phyloP scores from a whole-genome alignment of 495 filamentous ascomycete species.

The Hyaloscypha variabilis region DNA sequence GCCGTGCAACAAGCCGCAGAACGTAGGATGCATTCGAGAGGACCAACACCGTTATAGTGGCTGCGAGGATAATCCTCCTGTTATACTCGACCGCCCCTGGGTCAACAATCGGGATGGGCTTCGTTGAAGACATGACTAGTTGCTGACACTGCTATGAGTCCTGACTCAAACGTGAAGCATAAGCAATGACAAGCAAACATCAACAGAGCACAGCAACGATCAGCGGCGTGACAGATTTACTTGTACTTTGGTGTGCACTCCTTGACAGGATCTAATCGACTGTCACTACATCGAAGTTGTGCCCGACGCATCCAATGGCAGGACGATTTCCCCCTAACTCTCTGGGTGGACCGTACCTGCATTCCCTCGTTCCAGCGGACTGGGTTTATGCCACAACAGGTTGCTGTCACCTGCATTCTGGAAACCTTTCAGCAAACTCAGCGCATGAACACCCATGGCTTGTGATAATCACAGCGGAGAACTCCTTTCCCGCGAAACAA shows the following conservation, averaged over 20 bases:
- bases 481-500: neutral
- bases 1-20: conserved; percentile 5
- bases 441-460: neutral
- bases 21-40: conserved; percentile 11
- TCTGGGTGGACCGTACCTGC: neutral
- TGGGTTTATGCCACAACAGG: neutral
- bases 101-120: neutral
- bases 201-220: neutral
- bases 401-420: neutral
- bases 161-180: neutral
- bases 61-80: conserved; percentile 8
- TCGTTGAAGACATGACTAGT: neutral
- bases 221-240: neutral
- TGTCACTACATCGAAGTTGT: neutral
- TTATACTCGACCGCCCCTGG: conserved; percentile 11
- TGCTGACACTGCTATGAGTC: neutral
- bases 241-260: neutral
- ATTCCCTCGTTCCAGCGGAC: neutral
- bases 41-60: conserved; percentile 3
- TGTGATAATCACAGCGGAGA: neutral
- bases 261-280: neutral
- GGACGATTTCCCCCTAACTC: neutral
- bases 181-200: neutral
- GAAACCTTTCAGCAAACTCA: neutral
- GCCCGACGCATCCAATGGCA: neutral